Evolutionary conservation across 164 flowering plant species (phyloP), one percentile per base, ranked within the genome.

Genomic region (Warburgia ugandensis): DNA sequence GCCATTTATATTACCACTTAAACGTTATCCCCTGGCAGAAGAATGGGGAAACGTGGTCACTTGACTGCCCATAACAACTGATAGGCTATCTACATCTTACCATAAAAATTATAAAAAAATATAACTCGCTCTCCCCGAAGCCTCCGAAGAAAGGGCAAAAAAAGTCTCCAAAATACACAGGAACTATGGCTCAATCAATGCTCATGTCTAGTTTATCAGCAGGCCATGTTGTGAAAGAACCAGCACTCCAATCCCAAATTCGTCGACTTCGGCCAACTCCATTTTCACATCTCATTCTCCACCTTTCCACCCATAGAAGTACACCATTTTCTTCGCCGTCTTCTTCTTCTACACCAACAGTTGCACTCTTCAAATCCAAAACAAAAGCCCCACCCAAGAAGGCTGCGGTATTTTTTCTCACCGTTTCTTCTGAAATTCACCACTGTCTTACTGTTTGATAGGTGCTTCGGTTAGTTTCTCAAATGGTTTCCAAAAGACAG

Each of bases 281-380:
- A n/a, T 73, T 75, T 40, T 75, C 83, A 54, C 67, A 48, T 49
- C 51, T 68, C 33, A 35, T 76, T 0, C 60, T 76, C 49, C 64
- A 64, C 8, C 74, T 77, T n/a, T 48, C 55, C 7, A 13, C 45
- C 23, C 27, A 17, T 14, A 28, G n/a, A n/a, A n/a, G n/a, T 12
- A 1, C 48, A 58, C 60, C 33, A 56, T 13, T 0, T 29, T 14
- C 25, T 68, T 29, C 22, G n/a, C n/a, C n/a, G n/a, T n/a, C 62
- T 17, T 64, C 74, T 26, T 45, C 60, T 23, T 12, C 71, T 0
- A 31, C 55, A 5, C 63, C 60, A 5, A 70, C 73, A 44, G n/a
- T 73, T 48, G 90, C 96, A 37, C 68, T 92, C 63, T 92, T 87
- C 80, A 87, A 87, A 44, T 66, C 96, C 2, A 92, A 79, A 62